Base-by-base conservation (phyloP, 106 monocot species). In the Apostasia ramifera region DNA sequence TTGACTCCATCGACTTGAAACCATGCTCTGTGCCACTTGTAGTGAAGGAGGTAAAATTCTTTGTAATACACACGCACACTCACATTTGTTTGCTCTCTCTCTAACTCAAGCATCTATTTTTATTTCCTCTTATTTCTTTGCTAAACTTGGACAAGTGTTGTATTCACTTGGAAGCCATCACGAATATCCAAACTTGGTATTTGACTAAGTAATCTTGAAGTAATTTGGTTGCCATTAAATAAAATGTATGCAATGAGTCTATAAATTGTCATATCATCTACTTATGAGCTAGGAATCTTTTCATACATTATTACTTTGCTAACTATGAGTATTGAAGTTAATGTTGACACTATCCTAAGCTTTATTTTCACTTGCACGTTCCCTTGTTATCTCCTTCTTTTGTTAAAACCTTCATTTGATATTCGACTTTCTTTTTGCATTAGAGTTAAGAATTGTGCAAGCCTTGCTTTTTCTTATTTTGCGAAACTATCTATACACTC, bases 41-140 rank as follows among this genome's bases (percentile, higher is more conserved):
- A 57, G 70, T 70, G 4, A 74, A 74, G 64, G 67, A 78, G 72
- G 71, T 72, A 55, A 44, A 2, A 5, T 0, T 43, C 4, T 1
- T 40, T 43, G 42, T 44, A 14, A 12, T 26, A 2, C 5, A 7
- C 2, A 66, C 44, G 42, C 38, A 1, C 46, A 1, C 45, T 56
- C 15, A 2, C 10, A 55, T 65, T 55, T 73, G 7, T 44, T 8
- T 73, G 37, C 26, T 26, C 26, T 26, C 26, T 26, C 26, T 26
- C 26, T 26, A 26, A 26, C 26, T 56, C 5, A 26, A 66, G 6
- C 4, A 40, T 49, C 9, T 63, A 4, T 57, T 77, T 45, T 72
- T 5, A 26, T 52, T 55, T 44, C 37, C 4, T 73, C 53, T 13
- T 67, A 13, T 69, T 55, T 37, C 7, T 66, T 9, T 47, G 10